These are phyloP conservation scores for Penicillium daleae DNA, from an alignment of 495 filamentous ascomycete genomes.

Conservation along the genomic window DNA sequence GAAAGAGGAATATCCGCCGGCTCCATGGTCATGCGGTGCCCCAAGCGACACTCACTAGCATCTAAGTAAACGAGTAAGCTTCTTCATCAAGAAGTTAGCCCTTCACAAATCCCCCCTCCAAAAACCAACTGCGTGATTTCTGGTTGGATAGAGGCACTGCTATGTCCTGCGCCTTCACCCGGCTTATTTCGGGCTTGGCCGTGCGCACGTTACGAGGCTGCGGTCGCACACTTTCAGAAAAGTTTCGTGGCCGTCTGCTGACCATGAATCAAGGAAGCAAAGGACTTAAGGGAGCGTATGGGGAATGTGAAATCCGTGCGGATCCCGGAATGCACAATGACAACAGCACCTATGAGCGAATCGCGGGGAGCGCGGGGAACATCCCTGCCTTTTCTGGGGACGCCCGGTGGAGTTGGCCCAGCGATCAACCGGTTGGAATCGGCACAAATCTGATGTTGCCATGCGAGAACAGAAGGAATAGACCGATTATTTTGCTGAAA, in stretches of 20 bases:
- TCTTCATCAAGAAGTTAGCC: background rate
- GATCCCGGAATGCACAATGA: constrained; percentile 12
- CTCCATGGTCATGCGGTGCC: constrained; percentile 7
- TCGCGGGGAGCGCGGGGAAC: constrained; percentile 2
- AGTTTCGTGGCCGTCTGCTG: constrained; percentile 4
- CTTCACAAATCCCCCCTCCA: background rate
- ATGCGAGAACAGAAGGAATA: background rate
- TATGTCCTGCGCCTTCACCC: background rate
- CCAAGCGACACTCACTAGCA: background rate
- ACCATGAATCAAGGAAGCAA: constrained; percentile 12
- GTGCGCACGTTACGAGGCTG: background rate
- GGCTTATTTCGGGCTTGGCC: constrained; percentile 2
- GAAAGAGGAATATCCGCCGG: constrained; percentile 10
- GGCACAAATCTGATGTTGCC: background rate
- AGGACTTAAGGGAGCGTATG: background rate
- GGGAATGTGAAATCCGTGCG: background rate
- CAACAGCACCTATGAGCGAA: constrained; percentile 6
- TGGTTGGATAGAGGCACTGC: background rate
- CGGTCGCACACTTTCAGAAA: constrained; percentile 1
- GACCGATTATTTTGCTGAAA: background rate
- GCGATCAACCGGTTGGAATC: constrained; percentile 3
- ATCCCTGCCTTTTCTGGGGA: constrained; percentile 13
- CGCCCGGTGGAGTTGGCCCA: background rate
- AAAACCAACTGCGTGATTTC: background rate
- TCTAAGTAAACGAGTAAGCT: background rate